These are phyloP conservation scores for Buddleja alternifolia DNA, from an alignment of 257 asterid species.

Conservation along the genomic window DNA sequence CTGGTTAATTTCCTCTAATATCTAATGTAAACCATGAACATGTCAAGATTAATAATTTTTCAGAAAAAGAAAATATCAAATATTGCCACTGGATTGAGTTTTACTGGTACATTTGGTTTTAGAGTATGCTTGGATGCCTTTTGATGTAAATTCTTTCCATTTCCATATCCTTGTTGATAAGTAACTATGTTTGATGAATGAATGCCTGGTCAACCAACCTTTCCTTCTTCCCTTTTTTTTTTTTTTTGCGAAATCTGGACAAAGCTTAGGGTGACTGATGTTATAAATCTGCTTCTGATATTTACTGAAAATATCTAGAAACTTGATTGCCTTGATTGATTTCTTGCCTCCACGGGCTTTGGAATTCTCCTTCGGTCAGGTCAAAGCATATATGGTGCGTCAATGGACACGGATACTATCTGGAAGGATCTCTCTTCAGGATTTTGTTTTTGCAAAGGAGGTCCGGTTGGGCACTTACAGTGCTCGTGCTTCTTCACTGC, in stretches of 20 bases:
- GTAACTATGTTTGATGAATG: no score
- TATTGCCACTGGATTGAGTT: no score
- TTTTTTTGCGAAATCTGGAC: neutral
- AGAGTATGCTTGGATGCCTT: no score
- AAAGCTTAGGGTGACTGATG: neutral
- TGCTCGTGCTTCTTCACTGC: slow-evolving; percentile 65
- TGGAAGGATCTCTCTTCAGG: slow-evolving; percentile 83
- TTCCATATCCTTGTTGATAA: no score
- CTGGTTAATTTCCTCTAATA: no score
- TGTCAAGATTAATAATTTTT: no score
- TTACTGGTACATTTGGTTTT: no score
- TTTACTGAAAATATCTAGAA: neutral
- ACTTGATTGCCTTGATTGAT: slow-evolving; percentile 2
- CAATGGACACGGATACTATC: slow-evolving; percentile 90
- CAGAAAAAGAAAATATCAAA: no score
- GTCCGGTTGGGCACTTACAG: slow-evolving; percentile 94
- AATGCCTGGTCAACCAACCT: slow-evolving; percentile 5
- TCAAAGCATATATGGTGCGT: slow-evolving; percentile 69
- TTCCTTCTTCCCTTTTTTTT: no score
- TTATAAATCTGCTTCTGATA: neutral
- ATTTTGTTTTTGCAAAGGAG: slow-evolving; percentile 94
- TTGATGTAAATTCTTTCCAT: no score
- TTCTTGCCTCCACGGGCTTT: slow-evolving; percentile 8
- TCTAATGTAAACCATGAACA: no score
- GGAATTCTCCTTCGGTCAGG: slow-evolving; percentile 47